Evolutionary conservation across 805 yeast genomes (phyloP).

Genomic region (Brettanomyces nanus): DNA sequence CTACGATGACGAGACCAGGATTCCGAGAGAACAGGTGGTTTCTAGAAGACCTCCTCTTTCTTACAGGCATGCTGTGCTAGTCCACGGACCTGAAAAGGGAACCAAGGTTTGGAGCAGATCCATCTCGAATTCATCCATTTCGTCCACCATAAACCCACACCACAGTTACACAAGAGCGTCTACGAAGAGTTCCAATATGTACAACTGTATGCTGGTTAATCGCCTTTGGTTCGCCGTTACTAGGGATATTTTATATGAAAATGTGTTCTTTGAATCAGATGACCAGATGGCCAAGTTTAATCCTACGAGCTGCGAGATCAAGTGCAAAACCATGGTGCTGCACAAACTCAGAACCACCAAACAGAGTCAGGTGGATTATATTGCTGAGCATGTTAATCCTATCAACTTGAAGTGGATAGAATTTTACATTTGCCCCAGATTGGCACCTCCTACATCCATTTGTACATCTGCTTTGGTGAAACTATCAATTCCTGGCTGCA

Average conservation of each 20-base stretch:
- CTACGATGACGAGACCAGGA: slow-evolving; percentile 30
- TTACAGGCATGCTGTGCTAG: slow-evolving; percentile 58
- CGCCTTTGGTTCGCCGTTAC: slow-evolving; percentile 55
- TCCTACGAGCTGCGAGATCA: not conserved
- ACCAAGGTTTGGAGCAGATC: slow-evolving; percentile 35
- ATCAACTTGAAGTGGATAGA: slow-evolving; percentile 60
- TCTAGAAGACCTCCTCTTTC: slow-evolving; percentile 64
- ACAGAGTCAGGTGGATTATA: slow-evolving; percentile 45
- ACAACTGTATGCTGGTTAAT: slow-evolving; percentile 62
- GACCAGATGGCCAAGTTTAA: slow-evolving; percentile 25
- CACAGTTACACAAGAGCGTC: slow-evolving; percentile 7
- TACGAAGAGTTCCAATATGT: slow-evolving; percentile 28
- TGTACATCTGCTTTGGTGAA: slow-evolving; percentile 34
- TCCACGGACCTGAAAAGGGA: slow-evolving; percentile 32
- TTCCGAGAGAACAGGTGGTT: slow-evolving; percentile 59
- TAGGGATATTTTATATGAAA: slow-evolving; percentile 43
- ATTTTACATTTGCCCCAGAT: slow-evolving; percentile 71
- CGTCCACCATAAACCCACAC: slow-evolving; percentile 3
- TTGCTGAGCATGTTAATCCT: slow-evolving; percentile 35
- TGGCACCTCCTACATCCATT: slow-evolving; percentile 47
- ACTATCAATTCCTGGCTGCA: slow-evolving; percentile 66
- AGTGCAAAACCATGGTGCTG: slow-evolving; percentile 40
- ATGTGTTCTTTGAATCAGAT: slow-evolving; percentile 46
- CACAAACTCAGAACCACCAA: slow-evolving; percentile 51
- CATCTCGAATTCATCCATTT: slow-evolving; percentile 9